phyloP scores from a whole-genome alignment of 73 alveolate genomes.

The Uronychia binucleata region DNA sequence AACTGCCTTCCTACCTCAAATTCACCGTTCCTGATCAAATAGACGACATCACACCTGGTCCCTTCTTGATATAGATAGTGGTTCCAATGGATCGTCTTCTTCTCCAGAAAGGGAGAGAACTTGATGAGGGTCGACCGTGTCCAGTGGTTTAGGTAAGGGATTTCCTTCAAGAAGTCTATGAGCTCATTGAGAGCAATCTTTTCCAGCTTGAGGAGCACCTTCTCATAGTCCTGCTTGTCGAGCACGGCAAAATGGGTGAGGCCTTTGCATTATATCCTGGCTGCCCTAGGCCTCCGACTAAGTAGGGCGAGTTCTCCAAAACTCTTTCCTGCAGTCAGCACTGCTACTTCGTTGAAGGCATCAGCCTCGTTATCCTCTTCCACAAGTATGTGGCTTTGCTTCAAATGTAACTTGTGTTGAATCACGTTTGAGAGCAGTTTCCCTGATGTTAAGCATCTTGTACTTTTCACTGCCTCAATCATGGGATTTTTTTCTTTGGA shows the following conservation, averaged over 20 bases:
- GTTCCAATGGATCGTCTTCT: constrained; percentile 24
- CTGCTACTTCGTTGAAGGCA: constrained; percentile 36
- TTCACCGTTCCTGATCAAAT: constrained; percentile 60
- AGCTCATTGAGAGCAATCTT: constrained; percentile 29
- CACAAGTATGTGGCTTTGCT: background rate
- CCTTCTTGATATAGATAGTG: constrained; percentile 53
- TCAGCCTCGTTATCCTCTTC: background rate
- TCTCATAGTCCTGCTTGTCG: constrained; percentile 47
- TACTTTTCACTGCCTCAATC: too few relatives aligned
- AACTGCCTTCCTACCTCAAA: constrained; percentile 32
- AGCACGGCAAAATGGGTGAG: constrained; percentile 50
- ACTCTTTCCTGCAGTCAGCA: constrained; percentile 43
- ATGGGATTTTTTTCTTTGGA: too few relatives aligned
- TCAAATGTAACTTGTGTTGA: background rate
- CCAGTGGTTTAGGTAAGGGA: constrained; percentile 57
- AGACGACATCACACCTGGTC: constrained; percentile 29
- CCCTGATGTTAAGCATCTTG: too few relatives aligned
- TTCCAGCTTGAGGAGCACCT: constrained; percentile 41
- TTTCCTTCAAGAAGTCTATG: constrained; percentile 28
- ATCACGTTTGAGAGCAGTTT: background rate
- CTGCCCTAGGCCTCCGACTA: constrained; percentile 45
- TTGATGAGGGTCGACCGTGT: constrained; percentile 34
- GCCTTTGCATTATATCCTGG: constrained; percentile 33
- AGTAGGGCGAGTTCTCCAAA: constrained; percentile 66
- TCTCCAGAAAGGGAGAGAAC: constrained; percentile 39